phyloP scores from a whole-genome alignment of 1,284 basidiomycete genomes.

The Trametes polyzona region DNA sequence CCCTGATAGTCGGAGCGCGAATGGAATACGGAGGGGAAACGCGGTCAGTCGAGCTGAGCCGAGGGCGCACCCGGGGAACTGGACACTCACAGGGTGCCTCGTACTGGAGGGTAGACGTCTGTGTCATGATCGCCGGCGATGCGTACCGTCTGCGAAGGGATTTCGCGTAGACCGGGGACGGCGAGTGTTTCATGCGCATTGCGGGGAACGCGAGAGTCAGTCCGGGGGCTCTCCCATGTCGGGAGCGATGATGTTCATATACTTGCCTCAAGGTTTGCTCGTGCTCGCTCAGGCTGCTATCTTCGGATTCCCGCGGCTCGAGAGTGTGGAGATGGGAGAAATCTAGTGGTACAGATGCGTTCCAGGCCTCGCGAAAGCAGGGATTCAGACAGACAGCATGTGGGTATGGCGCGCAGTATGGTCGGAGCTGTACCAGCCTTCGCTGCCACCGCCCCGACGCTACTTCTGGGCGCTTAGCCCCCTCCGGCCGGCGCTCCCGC shows the following conservation, averaged over 20 bases:
- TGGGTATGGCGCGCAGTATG: neutral
- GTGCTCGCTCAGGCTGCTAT: conserved; percentile 1
- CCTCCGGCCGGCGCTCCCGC: too few species aligned
- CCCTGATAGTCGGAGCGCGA: conserved; percentile 54
- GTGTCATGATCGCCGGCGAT: conserved; percentile 48
- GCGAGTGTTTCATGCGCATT: conserved; percentile 22
- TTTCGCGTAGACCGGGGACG: conserved; percentile 14
- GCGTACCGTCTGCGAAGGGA: conserved; percentile 23
- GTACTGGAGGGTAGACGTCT: conserved; percentile 70
- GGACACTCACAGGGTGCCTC: conserved; percentile 70
- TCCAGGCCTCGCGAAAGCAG: conserved; percentile 5
- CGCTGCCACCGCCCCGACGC: too few species aligned
- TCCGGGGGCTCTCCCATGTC: neutral
- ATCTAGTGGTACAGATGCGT: conserved; percentile 9
- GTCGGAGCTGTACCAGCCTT: too few species aligned
- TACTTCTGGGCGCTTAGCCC: too few species aligned
- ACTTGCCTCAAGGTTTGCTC: conserved; percentile 20
- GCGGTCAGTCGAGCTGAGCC: conserved; percentile 8
- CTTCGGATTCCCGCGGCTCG: conserved; percentile 1
- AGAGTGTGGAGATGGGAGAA: neutral
- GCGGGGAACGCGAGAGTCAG: neutral
- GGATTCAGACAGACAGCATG: conserved; percentile 6
- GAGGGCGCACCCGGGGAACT: neutral
- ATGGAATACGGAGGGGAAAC: neutral
- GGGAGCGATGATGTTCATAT: neutral